Evolutionary conservation across 371 early-diverging fungal genomes (phyloP).

Genomic region (Rhizomucor miehei): DNA sequence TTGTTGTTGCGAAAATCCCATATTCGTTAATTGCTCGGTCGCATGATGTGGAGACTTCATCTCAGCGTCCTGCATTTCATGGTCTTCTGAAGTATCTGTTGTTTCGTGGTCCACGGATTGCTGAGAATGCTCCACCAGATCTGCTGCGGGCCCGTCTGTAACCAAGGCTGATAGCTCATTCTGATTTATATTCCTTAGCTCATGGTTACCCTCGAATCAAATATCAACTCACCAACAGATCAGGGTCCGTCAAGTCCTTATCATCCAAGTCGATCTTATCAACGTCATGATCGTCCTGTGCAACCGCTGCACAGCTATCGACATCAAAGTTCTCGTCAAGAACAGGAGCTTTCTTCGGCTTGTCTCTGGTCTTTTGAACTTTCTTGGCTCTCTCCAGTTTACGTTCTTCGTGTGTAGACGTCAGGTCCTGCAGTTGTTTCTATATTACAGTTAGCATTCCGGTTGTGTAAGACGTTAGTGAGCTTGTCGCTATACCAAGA

Average conservation of each 20-base stretch:
- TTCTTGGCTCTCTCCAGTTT: not conserved
- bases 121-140: not conserved
- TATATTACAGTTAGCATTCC: conserved; percentile 2
- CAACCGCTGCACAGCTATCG: conserved; percentile 36
- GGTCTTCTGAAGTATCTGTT: no score
- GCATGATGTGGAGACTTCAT: no score
- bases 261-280: conserved; percentile 40
- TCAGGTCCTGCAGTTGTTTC: conserved; percentile 39
- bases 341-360: not conserved
- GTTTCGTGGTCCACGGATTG: not conserved
- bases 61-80: no score
- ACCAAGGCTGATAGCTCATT: conserved; percentile 24
- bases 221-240: conserved; percentile 28
- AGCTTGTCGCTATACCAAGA: conserved; percentile 29
- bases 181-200: conserved; percentile 7
- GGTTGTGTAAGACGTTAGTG: no score
- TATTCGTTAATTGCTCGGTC: conserved; percentile 18
- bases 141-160: not conserved
- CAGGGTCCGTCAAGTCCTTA: conserved; percentile 36
- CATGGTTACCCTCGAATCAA: no score
- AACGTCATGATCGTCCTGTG: conserved; percentile 33
- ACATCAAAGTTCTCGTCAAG: conserved; percentile 27
- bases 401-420: conserved; percentile 10
- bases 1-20: conserved; percentile 33
- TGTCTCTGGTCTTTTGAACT: not conserved